Evolutionary conservation across 371 early-diverging fungal species (phyloP), one percentile per base, ranked within the genome.

Genomic region (Mucor indicus): DNA sequence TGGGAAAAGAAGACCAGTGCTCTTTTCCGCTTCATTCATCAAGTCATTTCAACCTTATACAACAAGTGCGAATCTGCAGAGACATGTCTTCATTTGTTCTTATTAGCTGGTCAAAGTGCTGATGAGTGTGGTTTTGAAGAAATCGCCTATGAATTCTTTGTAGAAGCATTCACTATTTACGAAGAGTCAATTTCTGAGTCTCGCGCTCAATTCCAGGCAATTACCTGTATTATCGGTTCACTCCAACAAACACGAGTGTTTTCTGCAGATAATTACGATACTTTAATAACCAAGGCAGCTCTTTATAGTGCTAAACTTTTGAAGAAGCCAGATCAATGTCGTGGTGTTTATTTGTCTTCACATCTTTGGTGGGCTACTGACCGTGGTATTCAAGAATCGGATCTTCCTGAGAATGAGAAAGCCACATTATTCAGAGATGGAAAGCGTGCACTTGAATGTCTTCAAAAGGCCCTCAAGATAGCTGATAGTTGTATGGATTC

Each of bases 401-500:
- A 59, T 9, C 63, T 66, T 32, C 48, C 43, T 6, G 69, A 33
- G 4, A 64, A 31, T 67, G 60, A 13, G 44, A 57, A 23, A 38
- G 37, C 7, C 53, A 89, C 40, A 8, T 15, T 33, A 15, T 33
- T 33, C 15, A 33, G 35, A 33, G 89, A 95, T 59, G 91, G 89
- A 43, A 85, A 88, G 51, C 74, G 87, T 24, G 90, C 90, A 4
- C 71, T 95, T 27, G 91, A 91, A 53, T 90, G 89, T 44, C 66
- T 98, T 41, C 92, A 95, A 62, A 90, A 92, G 63, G 89, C 95
- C 7, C 78, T 94, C 25, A 91, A 92, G 64, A 84, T 95, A 50
- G 96, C 98, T 4, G 95, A 93, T 62, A 83, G 86, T n/a, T 90
- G 92, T 50, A 83, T 95, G 82, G 96, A 96, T 56, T 73, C 83